Evolutionary conservation across 2,329 filamentous ascomycete species (phyloP).

Genomic region (Ophiognomonia clavigignenti-juglandacearum): DNA sequence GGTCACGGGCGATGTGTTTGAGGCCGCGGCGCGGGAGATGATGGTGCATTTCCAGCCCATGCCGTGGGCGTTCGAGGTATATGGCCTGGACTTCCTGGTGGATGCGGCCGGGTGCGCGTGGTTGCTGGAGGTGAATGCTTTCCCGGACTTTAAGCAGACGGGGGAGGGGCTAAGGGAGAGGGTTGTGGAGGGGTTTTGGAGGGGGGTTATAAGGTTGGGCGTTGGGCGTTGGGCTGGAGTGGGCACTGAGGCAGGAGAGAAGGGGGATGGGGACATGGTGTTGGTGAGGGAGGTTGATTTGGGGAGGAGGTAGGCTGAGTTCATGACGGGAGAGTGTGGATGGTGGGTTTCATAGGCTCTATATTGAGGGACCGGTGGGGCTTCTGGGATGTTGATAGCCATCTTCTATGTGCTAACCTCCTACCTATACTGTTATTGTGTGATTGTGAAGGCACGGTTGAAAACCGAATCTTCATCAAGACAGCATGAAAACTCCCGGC

Average conservation of each 20-base stretch:
- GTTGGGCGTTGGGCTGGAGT: slow-evolving; percentile 63
- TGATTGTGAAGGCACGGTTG: too few relatives aligned
- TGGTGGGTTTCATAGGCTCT: too few relatives aligned
- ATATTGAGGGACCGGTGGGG: too few relatives aligned
- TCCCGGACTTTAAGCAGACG: slow-evolving; percentile 93
- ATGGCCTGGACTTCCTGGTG: slow-evolving; percentile 85
- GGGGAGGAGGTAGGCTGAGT: slow-evolving; percentile 30
- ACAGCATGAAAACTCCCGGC: too few relatives aligned
- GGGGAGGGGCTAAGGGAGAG: slow-evolving; percentile 62
- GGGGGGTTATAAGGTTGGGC: slow-evolving; percentile 63
- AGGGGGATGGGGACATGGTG: slow-evolving; percentile 38
- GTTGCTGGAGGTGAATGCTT: slow-evolving; percentile 91
- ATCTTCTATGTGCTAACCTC: too few relatives aligned
- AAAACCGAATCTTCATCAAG: too few relatives aligned
- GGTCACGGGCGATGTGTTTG: slow-evolving; percentile 74
- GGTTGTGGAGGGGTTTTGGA: slow-evolving; percentile 73
- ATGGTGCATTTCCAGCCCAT: slow-evolving; percentile 87
- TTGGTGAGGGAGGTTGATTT: slow-evolving; percentile 49
- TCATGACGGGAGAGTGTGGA: too few relatives aligned
- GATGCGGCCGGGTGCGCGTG: slow-evolving; percentile 60
- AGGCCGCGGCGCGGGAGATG: slow-evolving; percentile 80
- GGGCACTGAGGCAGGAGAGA: slow-evolving; percentile 21
- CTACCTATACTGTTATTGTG: too few relatives aligned
- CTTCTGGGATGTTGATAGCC: too few relatives aligned
- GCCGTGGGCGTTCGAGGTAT: slow-evolving; percentile 86